phyloP scores from a whole-genome alignment of 73 alveolate genomes.

The Tetrahymena malaccensis region DNA sequence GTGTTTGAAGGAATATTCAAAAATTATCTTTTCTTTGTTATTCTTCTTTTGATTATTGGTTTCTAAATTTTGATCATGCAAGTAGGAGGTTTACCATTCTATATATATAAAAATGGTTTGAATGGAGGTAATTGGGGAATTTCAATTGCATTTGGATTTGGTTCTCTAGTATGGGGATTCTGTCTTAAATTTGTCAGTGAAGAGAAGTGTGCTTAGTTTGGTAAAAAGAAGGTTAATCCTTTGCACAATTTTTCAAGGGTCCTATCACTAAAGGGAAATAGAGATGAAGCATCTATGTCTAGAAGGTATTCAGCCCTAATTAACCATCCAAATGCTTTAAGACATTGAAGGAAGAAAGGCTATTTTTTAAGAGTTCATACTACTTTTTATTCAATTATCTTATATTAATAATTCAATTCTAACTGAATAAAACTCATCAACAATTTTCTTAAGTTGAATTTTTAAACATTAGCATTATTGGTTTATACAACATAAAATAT shows the following conservation, averaged over 20 bases:
- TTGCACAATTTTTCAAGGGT: neutral
- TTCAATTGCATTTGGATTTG: slow-evolving; percentile 67
- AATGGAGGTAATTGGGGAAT: slow-evolving; percentile 63
- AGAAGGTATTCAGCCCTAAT: neutral
- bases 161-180: slow-evolving; percentile 11
- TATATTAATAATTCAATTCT: too few species aligned
- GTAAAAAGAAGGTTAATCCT: neutral
- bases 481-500: too few species aligned
- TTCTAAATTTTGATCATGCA: slow-evolving; percentile 57
- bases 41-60: slow-evolving; percentile 52
- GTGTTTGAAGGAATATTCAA: slow-evolving; percentile 62
- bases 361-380: too few species aligned
- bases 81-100: slow-evolving; percentile 61
- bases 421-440: too few species aligned
- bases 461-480: neutral
- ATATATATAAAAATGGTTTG: slow-evolving; percentile 67
- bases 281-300: neutral
- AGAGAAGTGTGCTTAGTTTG: neutral
- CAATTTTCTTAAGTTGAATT: too few species aligned
- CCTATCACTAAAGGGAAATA: neutral
- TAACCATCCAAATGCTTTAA: neutral
- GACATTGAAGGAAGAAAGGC: neutral
- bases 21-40: slow-evolving; percentile 50
- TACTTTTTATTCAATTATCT: neutral
- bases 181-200: slow-evolving; percentile 31